Base-by-base conservation (phyloP, 768 basidiomycete genomes). In the Hericium coralloides region DNA sequence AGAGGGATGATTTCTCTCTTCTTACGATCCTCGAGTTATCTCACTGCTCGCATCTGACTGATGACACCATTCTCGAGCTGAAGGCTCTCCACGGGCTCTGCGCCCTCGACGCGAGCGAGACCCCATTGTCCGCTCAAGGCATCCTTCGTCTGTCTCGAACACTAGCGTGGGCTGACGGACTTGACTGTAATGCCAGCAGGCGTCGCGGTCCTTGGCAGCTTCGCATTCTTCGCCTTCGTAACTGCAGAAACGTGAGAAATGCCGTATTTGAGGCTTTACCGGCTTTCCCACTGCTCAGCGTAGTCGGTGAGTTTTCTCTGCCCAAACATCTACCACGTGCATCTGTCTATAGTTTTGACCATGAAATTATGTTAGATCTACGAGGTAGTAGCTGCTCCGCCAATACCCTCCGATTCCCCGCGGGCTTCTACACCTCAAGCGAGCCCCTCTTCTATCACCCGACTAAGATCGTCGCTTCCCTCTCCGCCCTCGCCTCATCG, bases 61-160 rank as follows among this genome's bases (percentile, higher is more conserved):
- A 91, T 66, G 69, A 77, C 23, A 79, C 76, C 49, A 73, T 88
- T 23, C 56, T 74, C 41, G 65, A 70, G 9, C 72, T 90, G 26
- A 77, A 75, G 26, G 61, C 68, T 10, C 74, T 91, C 6, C 80
- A 79, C 61, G 72, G 74, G 6, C 72, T 91, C 18, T 64, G 70
- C 43, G 89, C 83, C 0, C 71, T 91, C n/a, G 87, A 91, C 66
- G 77, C 79, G 20, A 83, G 82, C 50, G 70, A 67, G 10, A 85
- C 83, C 1, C 23, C 59, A 2, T 61, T 91, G 38, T 78, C 79
- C 3, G 63, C 78, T 2, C 75, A 77, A 60, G 85, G 81, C 12
- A 65, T 89, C 51, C 74, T 72, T 37, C 65, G 72, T 5, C 76
- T 92, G 12, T 68, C 81, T 0, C 74, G 77, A 20, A 79, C 78